Conservation (phyloP, 306 rosid genomes). For the Cucumis cinereus region DNA sequence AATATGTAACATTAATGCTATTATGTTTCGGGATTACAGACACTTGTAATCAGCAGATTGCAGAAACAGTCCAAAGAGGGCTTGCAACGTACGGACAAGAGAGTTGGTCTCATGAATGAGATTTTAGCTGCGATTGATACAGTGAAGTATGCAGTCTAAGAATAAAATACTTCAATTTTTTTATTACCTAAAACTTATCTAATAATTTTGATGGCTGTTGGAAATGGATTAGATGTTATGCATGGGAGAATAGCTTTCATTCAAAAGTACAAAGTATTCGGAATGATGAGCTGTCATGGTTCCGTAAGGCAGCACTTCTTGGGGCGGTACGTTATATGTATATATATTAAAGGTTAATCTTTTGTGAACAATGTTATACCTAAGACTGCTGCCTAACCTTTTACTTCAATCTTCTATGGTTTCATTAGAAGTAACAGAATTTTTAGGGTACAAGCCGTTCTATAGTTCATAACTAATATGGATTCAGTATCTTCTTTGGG, state of each 20-base stretch:
- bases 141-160: slow-evolving; percentile 52
- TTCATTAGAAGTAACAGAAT: background rate
- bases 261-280: slow-evolving; percentile 56
- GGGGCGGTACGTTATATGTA: slow-evolving; percentile 53
- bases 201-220: slow-evolving; percentile 3
- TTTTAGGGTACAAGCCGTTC: background rate
- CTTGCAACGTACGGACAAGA: slow-evolving; percentile 83
- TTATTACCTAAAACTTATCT: background rate
- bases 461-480: background rate
- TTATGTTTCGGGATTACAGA: slow-evolving; percentile 30
- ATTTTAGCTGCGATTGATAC: slow-evolving; percentile 95
- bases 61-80: slow-evolving; percentile 78
- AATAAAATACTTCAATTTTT: background rate
- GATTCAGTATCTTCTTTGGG: background rate
- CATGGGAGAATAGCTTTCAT: slow-evolving; percentile 96
- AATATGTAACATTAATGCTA: background rate
- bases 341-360: background rate
- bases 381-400: background rate
- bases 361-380: background rate
- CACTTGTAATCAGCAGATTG: slow-evolving; percentile 68
- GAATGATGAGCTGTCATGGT: slow-evolving; percentile 76
- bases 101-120: slow-evolving; percentile 97
- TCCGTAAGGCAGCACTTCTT: slow-evolving; percentile 61
- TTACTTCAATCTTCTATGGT: background rate
- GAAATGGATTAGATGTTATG: slow-evolving; percentile 68